Percentiles rank a stretch among this genome's conserved stretches.
These are phyloP conservation scores for Torrubiella hemipterigena DNA, from an alignment of 2,329 filamentous ascomycete species.

Conservation along the genomic window DNA sequence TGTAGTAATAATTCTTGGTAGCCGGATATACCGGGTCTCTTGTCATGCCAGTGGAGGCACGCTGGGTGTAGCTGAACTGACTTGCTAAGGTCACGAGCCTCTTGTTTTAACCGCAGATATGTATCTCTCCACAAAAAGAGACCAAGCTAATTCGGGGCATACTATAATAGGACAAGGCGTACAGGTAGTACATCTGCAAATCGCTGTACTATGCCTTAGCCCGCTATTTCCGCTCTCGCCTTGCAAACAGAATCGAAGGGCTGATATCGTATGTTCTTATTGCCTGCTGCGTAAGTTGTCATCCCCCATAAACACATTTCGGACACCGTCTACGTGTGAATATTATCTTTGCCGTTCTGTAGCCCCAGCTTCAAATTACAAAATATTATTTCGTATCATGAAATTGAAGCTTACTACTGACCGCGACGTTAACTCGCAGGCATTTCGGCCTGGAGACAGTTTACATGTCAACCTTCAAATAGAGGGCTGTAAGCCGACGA, in stretches of 20 bases:
- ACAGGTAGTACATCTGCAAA: too few species aligned
- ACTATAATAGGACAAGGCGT: too few species aligned
- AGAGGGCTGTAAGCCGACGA: background rate
- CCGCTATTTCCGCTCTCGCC: background rate
- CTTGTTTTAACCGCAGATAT: too few species aligned
- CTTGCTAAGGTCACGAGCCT: too few species aligned
- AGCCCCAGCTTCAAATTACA: background rate
- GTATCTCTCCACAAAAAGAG: too few species aligned
- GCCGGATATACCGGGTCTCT: background rate
- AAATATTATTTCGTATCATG: background rate
- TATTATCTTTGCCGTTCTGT: background rate
- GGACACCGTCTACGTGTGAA: too few species aligned
- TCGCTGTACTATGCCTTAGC: too few species aligned
- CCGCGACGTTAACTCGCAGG: background rate
- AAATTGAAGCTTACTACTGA: background rate
- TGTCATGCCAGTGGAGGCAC: background rate
- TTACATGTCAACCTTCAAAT: background rate
- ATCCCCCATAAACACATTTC: background rate
- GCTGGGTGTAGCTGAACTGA: too few species aligned
- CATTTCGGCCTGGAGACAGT: background rate
- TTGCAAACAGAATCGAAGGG: background rate
- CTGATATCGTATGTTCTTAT: background rate
- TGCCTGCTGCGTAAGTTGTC: background rate
- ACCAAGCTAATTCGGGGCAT: too few species aligned
- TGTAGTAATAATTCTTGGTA: background rate